Evolutionary conservation across 2,329 filamentous ascomycete species (phyloP), one percentile per base, ranked within the genome.

Genomic region (Rhynchosporium secalis): DNA sequence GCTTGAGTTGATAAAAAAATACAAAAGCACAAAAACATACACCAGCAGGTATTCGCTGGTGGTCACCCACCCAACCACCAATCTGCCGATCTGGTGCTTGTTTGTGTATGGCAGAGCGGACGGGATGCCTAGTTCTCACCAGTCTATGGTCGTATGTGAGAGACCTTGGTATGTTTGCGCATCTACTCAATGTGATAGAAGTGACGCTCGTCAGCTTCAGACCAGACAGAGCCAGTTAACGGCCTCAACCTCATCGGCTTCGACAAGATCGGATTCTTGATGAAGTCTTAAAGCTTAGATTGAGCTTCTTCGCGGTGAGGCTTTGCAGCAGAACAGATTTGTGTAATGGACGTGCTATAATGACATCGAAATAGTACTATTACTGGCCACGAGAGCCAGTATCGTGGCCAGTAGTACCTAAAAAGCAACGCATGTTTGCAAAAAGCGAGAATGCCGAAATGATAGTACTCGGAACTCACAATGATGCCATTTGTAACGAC

Each of bases 401-500:
- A n/a, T n/a, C n/a, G n/a, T n/a, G n/a, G n/a, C n/a, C n/a, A 10
- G 33, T 36, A 3, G 9, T 10, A 36, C 33, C 9, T 10, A 1
- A 36, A 10, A 36, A 51, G 15, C 31, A 13, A 15, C 13, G 46
- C 46, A 28, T 26, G 12, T 48, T n/a, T 26, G 13, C 28, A 13
- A 5, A 9, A 31, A 51, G 15, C 13, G 1, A 51, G 28, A 36
- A 51, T 33, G 13, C 47, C 28, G 20, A 48, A 61, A 58, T 31
- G 13, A 31, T 51, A 41, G n/a, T 20, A 46, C 3, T 4, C 5
- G 31, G 6, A 56, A 67, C 66, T 58, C 70, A 79, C 77, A 62
- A 79, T 75, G 5, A 75, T 75, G 9, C 76, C 76, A 68, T 79
- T 79, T 60, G 71, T 75, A 40, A 79, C 68, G 45, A 79, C 71